These are phyloP conservation scores for Aspergillus funiculosus DNA, from an alignment of 495 filamentous ascomycete species.

Conservation along the genomic window DNA sequence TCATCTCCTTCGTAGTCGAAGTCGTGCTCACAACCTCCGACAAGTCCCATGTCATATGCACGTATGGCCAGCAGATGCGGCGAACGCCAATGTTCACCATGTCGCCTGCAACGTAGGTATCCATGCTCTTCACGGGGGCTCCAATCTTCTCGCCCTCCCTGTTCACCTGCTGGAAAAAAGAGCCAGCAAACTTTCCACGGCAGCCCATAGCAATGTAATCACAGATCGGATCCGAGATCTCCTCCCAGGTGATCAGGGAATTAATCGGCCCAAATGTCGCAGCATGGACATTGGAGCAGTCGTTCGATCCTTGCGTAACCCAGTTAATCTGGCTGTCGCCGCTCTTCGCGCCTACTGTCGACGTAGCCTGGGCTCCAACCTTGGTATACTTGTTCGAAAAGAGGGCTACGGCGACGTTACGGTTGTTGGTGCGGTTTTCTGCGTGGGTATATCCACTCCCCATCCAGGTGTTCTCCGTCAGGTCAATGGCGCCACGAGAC, in stretches of 20 bases:
- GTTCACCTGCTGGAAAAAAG: conserved; percentile 47
- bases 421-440: conserved; percentile 41
- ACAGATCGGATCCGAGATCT: conserved; percentile 43
- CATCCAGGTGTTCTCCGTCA: conserved; percentile 47
- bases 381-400: conserved; percentile 47
- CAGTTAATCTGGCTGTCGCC: conserved; percentile 50
- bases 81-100: conserved; percentile 44
- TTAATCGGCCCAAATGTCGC: conserved; percentile 41
- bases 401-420: conserved; percentile 46
- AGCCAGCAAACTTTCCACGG: conserved; percentile 43
- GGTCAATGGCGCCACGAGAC: conserved; percentile 45
- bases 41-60: conserved; percentile 44
- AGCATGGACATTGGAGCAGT: conserved; percentile 50
- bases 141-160: conserved; percentile 39
- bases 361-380: conserved; percentile 41
- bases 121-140: conserved; percentile 28
- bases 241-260: conserved; percentile 50
- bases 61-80: conserved; percentile 52
- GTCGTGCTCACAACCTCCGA: conserved; percentile 24
- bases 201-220: conserved; percentile 49
- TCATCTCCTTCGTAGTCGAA: conserved; percentile 34
- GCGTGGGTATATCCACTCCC: conserved; percentile 44
- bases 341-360: conserved; percentile 39
- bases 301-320: conserved; percentile 41
- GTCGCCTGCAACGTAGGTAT: conserved; percentile 49